A percentile compares a stretch with the other conserved stretches of the same genome.
These are phyloP conservation scores for Ilyonectria robusta DNA, from an alignment of 2,329 filamentous ascomycete species.

Conservation along the genomic window DNA sequence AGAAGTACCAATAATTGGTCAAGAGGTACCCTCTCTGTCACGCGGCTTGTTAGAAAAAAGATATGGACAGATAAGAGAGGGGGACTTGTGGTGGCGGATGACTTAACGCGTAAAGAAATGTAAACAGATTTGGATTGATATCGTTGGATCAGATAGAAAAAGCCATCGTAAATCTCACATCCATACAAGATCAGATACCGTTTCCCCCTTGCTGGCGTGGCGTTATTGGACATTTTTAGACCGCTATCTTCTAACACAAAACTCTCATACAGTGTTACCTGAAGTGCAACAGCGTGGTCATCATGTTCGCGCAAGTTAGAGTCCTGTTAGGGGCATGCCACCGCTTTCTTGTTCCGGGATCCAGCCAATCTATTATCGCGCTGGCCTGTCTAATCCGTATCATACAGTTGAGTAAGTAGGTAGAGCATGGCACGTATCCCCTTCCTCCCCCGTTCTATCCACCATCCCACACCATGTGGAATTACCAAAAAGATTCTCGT, in stretches of 20 bases:
- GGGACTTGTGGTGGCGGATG: background rate
- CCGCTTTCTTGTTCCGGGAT: conserved; percentile 36
- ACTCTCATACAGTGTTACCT: background rate
- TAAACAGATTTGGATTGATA: conserved; percentile 20
- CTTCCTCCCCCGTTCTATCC: conserved; percentile 25
- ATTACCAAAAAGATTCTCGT: conserved; percentile 30
- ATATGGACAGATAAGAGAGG: background rate
- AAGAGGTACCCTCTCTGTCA: background rate
- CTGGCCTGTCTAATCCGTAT: conserved; percentile 51
- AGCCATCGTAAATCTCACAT: conserved; percentile 21
- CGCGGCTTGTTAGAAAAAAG: background rate
- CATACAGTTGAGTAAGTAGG: conserved; percentile 48
- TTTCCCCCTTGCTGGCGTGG: background rate
- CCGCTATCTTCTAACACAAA: background rate
- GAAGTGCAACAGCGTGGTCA: no score
- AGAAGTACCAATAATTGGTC: conserved; percentile 74
- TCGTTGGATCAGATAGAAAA: conserved; percentile 22
- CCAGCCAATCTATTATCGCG: conserved; percentile 43
- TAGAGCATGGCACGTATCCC: conserved; percentile 37
- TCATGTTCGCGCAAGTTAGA: conserved; percentile 12
- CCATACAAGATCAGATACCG: conserved; percentile 5
- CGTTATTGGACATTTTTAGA: background rate
- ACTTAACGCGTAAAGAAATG: conserved; percentile 16
- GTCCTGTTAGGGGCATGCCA: background rate
- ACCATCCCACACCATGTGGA: conserved; percentile 28